Base-by-base conservation (phyloP, 1,139 yeast genomes). In the Kodamaea anthophila region DNA sequence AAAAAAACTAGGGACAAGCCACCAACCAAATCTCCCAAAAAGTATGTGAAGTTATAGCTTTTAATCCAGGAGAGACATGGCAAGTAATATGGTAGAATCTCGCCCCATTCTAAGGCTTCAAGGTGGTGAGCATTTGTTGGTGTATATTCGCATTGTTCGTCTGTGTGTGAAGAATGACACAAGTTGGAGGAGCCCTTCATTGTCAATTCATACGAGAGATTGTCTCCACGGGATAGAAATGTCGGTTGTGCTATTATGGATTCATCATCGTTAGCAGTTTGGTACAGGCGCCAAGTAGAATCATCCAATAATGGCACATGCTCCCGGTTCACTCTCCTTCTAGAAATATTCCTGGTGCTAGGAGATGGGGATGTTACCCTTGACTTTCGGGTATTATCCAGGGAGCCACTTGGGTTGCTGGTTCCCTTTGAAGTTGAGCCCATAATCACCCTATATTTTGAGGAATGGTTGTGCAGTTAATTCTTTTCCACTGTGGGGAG, bases 1-100 rank as follows among this genome's bases (percentile, higher is more conserved):
- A 88, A 91, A 12, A 94, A 83, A 0, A 95, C 96, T 25, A 88
- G 55, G 0, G 97, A 80, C 10, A 87, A 49, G 0, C 98, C 97
- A 1, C 96, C 95, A 11, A 83, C 56, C 14, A 85, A 46, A 45
- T 91, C 98, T 9, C 94, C 87, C 3, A 78, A 36, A 23, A 86
- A 66, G 42, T 65, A 72, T 5, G 54, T 44, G 15, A 52, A 34
- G 11, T 60, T 53, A 51, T 91, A 91, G 14, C 70, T 59, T 7
- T 79, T 75, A 23, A 85, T 48, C 97, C 97, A 91, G 1, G 84
- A 70, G 33, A 77, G 61, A 31, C 83, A 77, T 0, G 97, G 97
- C 4, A 88, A 53, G 47, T 88, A 88, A 54, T 88, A 87, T 0
- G 87, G 77, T 20, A 55, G 40, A 9, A 52, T 43, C 12, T 51